phyloP scores from a whole-genome alignment of 768 basidiomycete genomes.

The Phylloporus sp. region DNA sequence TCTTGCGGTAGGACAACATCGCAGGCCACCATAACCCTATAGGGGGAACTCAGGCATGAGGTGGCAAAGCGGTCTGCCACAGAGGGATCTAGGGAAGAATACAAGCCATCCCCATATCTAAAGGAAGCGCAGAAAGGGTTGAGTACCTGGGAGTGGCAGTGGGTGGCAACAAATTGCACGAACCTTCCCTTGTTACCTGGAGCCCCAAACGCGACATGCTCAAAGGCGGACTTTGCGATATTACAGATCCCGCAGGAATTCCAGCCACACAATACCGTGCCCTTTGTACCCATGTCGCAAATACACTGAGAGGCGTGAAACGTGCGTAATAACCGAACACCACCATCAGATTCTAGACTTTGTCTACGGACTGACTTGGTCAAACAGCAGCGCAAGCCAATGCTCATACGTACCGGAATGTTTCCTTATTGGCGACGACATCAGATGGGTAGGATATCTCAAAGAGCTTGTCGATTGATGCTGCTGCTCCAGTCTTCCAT shows the following conservation, averaged over 20 bases:
- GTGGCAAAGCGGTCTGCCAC: constrained; percentile 59
- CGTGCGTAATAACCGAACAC: constrained; percentile 48
- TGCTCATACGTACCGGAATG: constrained; percentile 40
- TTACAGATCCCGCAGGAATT: constrained; percentile 64
- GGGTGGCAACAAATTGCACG: constrained; percentile 14
- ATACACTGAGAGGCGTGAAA: constrained; percentile 66
- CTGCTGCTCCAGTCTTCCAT: constrained; percentile 29
- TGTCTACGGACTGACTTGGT: constrained; percentile 12
- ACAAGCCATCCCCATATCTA: constrained; percentile 61
- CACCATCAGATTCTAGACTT: constrained; percentile 34
- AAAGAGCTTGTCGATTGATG: constrained; percentile 53
- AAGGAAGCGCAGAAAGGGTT: constrained; percentile 1
- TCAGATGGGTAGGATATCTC: constrained; percentile 39
- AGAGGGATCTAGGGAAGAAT: constrained; percentile 58
- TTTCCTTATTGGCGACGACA: constrained; percentile 39
- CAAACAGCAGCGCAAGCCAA: not conserved
- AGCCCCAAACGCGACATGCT: constrained; percentile 52
- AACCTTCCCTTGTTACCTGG: constrained; percentile 54
- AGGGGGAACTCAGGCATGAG: constrained; percentile 63
- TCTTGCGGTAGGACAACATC: constrained; percentile 43
- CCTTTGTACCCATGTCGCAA: constrained; percentile 61
- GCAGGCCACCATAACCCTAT: constrained; percentile 62
- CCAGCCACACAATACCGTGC: constrained; percentile 49
- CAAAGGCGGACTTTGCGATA: constrained; percentile 55
- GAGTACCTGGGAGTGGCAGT: not conserved